Evolutionary conservation across 2,329 filamentous ascomycete genomes (phyloP), one percentile per base, ranked within the genome.

Genomic region (Fusarium marasasianum): DNA sequence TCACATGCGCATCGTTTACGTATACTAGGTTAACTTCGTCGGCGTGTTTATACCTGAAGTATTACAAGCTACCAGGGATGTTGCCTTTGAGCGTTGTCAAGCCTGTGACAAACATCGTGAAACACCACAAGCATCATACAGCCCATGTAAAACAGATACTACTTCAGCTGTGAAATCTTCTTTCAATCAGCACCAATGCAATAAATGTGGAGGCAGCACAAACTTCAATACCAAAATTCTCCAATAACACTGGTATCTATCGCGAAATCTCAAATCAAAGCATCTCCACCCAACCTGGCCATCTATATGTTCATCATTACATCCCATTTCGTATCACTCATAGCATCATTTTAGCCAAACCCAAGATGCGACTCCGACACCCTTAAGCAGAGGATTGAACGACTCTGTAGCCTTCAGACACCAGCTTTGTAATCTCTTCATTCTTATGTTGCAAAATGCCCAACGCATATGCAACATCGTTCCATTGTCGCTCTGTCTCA

Each of bases 401-500:
- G 58, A 95, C 84, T 81, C 90, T 92, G 84, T 94, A 96, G 1
- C 94, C 94, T 70, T 93, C 93, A 1, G 88, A 84, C 24, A 97
- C 87, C 67, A 92, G 81, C 85, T 95, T 96, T 67, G 89, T 87
- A 65, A 97, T 97, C 51, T 97, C 94, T 79, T 97, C 94, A 78
- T 96, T 96, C 86, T 96, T 97, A 82, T 99, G 96, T 79, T 95
- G 95, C 64, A 99, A 84, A 68, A 98, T 84, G 6, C 94, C 94
- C 68, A 99, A 84, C 7, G 95, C 95, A 85, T 95, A 99, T 1
- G 96, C 94, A 48, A 98, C 95, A 83, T 99, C 96, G 80, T 96
- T 97, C 96, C 96, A 99, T 81, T 98, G 95, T 73, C 95, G 88
- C 84, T 99, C 96, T 54, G 89, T 97, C 80, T 98, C 95, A 79